A percentile compares a stretch with the other conserved stretches of the same genome.
These are phyloP conservation scores for Pyrenophora graminea DNA, from an alignment of 2,329 filamentous ascomycete species.

Conservation along the genomic window DNA sequence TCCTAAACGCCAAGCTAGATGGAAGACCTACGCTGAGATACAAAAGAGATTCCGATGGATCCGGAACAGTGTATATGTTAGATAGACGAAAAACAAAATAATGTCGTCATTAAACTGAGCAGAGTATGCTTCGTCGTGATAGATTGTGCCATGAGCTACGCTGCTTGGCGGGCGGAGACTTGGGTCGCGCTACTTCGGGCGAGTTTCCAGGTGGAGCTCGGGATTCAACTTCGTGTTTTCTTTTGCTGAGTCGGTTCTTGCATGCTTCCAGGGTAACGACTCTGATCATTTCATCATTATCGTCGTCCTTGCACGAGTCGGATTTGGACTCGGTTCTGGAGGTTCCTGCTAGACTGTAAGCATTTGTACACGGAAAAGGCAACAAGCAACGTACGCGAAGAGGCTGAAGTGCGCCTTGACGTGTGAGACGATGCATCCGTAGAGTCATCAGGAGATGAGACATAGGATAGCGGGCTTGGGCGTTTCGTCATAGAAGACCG, in stretches of 20 bases:
- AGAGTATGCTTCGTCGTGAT: constrained; percentile 12
- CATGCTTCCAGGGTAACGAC: not conserved
- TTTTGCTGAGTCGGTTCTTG: not conserved
- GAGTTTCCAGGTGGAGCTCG: not conserved
- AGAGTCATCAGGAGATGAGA: constrained; percentile 18
- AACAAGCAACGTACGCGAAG: constrained; percentile 8
- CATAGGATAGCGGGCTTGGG: constrained; percentile 22
- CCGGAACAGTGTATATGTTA: not conserved
- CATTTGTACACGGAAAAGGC: not conserved
- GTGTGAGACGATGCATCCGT: constrained; percentile 8
- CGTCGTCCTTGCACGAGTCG: constrained; percentile 4
- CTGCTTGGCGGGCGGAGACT: constrained; percentile 4
- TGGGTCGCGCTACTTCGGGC: constrained; percentile 1
- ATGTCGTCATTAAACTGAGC: constrained; percentile 9
- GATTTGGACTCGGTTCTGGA: constrained; percentile 4
- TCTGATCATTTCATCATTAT: constrained; percentile 4
- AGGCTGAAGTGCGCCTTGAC: constrained; percentile 12
- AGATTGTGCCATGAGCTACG: constrained; percentile 9
- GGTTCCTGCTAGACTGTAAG: constrained; percentile 5
- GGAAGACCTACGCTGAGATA: not conserved
- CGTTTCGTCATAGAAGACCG: constrained; percentile 18
- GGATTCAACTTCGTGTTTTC: constrained; percentile 1
- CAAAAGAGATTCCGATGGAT: not conserved
- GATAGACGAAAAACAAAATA: not conserved
- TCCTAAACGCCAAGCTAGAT: not conserved